phyloP scores from a whole-genome alignment of 225 moss, liverwort and hornwort species.

The Marchantia polymorpha region DNA sequence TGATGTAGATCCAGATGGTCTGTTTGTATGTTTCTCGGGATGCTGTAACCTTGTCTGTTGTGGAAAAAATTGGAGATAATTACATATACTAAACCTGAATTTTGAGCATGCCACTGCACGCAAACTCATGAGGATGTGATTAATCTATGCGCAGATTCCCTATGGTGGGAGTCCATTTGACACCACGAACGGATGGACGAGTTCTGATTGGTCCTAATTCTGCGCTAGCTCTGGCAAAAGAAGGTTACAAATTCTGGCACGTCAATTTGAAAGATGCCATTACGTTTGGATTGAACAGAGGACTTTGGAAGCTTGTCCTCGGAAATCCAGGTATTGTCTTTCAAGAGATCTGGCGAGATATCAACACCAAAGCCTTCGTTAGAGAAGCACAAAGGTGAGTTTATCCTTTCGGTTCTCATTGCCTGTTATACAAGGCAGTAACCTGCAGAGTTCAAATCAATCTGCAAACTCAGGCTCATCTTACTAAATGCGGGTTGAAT shows the following conservation, averaged over 20 bases:
- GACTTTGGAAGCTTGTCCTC: conserved; percentile 80
- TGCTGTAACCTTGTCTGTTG: too few relatives aligned
- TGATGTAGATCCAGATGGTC: too few relatives aligned
- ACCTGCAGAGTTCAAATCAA: neutral
- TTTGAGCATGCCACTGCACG: too few relatives aligned
- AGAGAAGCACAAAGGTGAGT: conserved; percentile 58
- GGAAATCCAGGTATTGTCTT: conserved; percentile 70
- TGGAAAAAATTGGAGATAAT: too few relatives aligned
- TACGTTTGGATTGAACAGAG: conserved; percentile 55
- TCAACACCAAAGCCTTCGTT: conserved; percentile 69
- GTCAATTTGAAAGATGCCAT: conserved; percentile 55
- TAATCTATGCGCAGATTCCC: conserved; percentile 53
- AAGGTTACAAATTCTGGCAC: conserved; percentile 77
- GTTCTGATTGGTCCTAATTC: conserved; percentile 79
- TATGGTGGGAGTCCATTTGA: conserved; percentile 85
- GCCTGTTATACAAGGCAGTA: neutral
- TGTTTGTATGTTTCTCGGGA: too few relatives aligned
- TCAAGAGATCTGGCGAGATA: conserved; percentile 78
- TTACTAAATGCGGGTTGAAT: too few relatives aligned
- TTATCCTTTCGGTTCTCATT: neutral
- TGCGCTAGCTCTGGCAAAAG: conserved; percentile 69
- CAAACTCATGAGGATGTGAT: neutral
- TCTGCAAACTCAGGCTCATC: too few relatives aligned
- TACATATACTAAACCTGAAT: too few relatives aligned
- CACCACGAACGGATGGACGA: conserved; percentile 78